phyloP scores from a whole-genome alignment of 495 filamentous ascomycete genomes.

The Annulohypoxylon maeteangense region DNA sequence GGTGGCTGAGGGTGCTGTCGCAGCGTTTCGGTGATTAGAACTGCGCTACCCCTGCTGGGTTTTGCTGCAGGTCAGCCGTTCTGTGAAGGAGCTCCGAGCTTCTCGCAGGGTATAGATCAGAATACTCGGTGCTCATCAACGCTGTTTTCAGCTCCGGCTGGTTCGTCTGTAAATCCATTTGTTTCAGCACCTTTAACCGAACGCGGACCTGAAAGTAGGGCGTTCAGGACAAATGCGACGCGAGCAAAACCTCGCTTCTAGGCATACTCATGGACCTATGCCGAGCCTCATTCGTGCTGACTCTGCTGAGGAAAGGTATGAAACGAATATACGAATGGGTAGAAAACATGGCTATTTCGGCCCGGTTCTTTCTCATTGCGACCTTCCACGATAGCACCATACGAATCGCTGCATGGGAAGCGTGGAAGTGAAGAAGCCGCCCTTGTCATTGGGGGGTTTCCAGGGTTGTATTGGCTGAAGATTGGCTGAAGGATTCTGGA shows the following conservation, averaged over 20 bases:
- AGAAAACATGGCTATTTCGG: conserved; percentile 1
- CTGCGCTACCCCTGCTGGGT: background rate
- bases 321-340: background rate
- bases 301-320: background rate
- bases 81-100: background rate
- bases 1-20: background rate
- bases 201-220: conserved; percentile 7
- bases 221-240: background rate
- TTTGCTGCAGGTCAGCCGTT: conserved; percentile 14
- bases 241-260: conserved; percentile 1
- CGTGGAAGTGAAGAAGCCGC: background rate
- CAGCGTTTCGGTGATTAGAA: background rate
- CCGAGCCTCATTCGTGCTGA: conserved; percentile 8
- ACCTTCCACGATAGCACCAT: conserved; percentile 3
- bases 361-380: conserved; percentile 1
- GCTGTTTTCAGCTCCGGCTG: background rate
- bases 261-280: background rate
- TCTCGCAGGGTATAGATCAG: background rate
- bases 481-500: background rate
- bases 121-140: background rate
- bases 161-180: background rate
- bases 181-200: background rate
- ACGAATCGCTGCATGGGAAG: background rate
- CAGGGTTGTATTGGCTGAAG: conserved; percentile 7
- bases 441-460: background rate